Evolutionary conservation across 805 yeast species (phyloP), one percentile per base, ranked within the genome.

Genomic region (Pichia phayaonensis): DNA sequence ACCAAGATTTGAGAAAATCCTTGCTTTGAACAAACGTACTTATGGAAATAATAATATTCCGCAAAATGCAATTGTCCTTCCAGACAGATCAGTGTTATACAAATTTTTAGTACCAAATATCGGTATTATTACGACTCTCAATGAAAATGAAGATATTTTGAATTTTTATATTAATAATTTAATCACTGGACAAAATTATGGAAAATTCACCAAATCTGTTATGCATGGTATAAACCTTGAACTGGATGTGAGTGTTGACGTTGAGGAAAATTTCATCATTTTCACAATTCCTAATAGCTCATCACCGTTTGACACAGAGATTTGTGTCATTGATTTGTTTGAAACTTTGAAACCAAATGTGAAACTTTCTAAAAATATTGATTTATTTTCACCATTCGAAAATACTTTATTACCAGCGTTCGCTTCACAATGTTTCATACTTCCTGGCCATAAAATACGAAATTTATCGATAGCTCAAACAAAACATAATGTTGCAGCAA

Each of bases 241-340:
- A 27, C 10, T 1, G 1, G 75, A 2, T 62, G 4, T 88, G 27
- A 68, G 74, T 22, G 59, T 88, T 26, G 72, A 81, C 1, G 76
- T 81, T 64, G 94, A 89, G 45, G 98, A 92, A 62, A 81, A 90
- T 66, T 92, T 94, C 86, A 70, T 89, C 18, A 73, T 87, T 12
- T 84, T 86, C 61, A 71, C 90, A 0, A 83, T 80, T 58, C 78
- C 74, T 60, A 75, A 82, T 50, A 60, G 61, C 1, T 62, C 63
- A 2, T 83, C 83, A 12, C 20, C 27, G 21, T 63, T 72, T 21
- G 53, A 59, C n/a, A 74, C 79, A 3, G 77, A 83, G 58, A 61
- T 94, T 15, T 80, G 75, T 16, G 89, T 86, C 4, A 70, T 88
- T 59, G 97, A 94, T 63, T 65, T 94, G 40, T 94, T 80, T 65